A percentile compares a stretch with the other conserved stretches of the same genome.
Conservation (phyloP, 106 monocot species). For the Ottelia alismoides region DNA sequence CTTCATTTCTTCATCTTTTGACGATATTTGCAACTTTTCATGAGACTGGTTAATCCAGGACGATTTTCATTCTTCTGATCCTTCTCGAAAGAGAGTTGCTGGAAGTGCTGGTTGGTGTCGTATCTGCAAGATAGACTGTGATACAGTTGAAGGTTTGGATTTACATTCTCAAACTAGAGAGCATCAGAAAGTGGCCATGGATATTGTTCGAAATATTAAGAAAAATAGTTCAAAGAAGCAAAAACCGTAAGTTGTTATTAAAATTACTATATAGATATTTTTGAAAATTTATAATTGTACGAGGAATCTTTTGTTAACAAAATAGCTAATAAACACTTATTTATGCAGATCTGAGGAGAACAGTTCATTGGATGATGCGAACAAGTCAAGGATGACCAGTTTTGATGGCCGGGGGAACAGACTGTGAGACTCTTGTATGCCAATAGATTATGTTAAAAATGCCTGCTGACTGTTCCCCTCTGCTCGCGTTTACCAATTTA, state of each 20-base stretch:
- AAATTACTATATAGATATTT: background rate
- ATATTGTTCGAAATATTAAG: constrained; percentile 76
- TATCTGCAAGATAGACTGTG: constrained; percentile 84
- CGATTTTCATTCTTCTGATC: constrained; percentile 25
- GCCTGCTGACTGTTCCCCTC: too few species aligned
- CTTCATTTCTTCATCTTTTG: background rate
- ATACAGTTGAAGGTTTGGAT: constrained; percentile 69
- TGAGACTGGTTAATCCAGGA: background rate
- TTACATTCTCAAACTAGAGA: constrained; percentile 81
- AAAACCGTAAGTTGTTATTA: constrained; percentile 25
- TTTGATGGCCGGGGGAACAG: constrained; percentile 6
- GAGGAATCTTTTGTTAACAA: background rate
- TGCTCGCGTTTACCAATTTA: too few species aligned
- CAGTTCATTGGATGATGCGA: constrained; percentile 4
- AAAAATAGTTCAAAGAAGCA: constrained; percentile 49
- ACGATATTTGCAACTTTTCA: background rate
- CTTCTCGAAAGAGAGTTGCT: constrained; percentile 46
- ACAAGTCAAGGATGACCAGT: constrained; percentile 2
- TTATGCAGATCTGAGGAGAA: constrained; percentile 14
- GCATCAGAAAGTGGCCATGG: constrained; percentile 87
- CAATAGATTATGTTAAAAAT: too few species aligned
- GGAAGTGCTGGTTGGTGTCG: constrained; percentile 64
- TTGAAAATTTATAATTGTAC: background rate
- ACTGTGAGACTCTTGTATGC: too few species aligned
- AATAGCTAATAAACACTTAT: background rate